phyloP scores from a whole-genome alignment of 2,329 filamentous ascomycete species.

The Neonectria hederae region DNA sequence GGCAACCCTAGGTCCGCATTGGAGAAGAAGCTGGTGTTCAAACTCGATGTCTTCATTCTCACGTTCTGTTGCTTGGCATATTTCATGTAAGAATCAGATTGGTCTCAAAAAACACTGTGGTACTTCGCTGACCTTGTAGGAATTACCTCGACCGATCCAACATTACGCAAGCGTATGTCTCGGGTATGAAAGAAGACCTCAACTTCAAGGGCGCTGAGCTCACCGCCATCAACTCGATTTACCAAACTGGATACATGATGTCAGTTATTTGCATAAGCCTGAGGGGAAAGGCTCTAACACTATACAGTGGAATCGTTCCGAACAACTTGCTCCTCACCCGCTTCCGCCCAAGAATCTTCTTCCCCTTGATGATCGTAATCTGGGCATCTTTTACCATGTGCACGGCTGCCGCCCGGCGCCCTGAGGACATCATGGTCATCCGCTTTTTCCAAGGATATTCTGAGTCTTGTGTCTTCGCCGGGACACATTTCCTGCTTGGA shows the following conservation, averaged over 20 bases:
- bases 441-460: slow-evolving; percentile 35
- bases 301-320: slow-evolving; percentile 59
- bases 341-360: slow-evolving; percentile 65
- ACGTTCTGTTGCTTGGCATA: slow-evolving; percentile 46
- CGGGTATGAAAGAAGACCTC: slow-evolving; percentile 59
- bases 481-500: slow-evolving; percentile 45
- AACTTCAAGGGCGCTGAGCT: slow-evolving; percentile 60
- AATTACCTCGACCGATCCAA: slow-evolving; percentile 46
- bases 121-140: slow-evolving; percentile 50
- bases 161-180: slow-evolving; percentile 49
- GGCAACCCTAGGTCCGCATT: slow-evolving; percentile 10
- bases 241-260: slow-evolving; percentile 22
- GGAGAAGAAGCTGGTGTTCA: slow-evolving; percentile 24
- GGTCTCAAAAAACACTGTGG: neutral
- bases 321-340: slow-evolving; percentile 67
- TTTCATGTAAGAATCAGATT: slow-evolving; percentile 39
- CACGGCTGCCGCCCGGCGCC: slow-evolving; percentile 42
- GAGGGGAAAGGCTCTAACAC: slow-evolving; percentile 52
- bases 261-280: slow-evolving; percentile 58
- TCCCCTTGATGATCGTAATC: slow-evolving; percentile 65
- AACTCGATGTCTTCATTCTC: slow-evolving; percentile 34
- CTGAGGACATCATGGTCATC: slow-evolving; percentile 35
- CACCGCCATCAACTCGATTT: slow-evolving; percentile 37
- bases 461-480: slow-evolving; percentile 34
- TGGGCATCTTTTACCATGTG: slow-evolving; percentile 70